These are phyloP conservation scores for Kazachstania viticola DNA, from an alignment of 805 yeast genomes.

Conservation along the genomic window DNA sequence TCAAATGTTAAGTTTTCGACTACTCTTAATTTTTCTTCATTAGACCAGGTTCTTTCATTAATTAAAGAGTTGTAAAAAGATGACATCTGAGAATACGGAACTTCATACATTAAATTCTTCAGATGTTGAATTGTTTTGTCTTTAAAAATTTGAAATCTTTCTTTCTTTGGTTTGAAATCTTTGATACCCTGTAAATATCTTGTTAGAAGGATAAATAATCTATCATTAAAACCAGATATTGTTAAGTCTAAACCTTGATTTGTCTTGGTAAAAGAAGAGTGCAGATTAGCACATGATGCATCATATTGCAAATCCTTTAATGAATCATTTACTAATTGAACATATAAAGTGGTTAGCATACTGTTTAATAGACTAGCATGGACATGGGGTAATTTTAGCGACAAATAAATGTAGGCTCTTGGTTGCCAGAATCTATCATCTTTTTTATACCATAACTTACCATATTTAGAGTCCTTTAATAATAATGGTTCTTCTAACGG, in stretches of 20 bases:
- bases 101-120: conserved; percentile 57
- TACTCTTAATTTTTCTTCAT: conserved; percentile 47
- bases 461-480: conserved; percentile 34
- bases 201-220: conserved; percentile 50
- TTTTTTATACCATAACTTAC: conserved; percentile 74
- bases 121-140: conserved; percentile 51
- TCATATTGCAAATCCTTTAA: conserved; percentile 64
- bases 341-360: conserved; percentile 48
- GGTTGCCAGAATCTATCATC: conserved; percentile 88
- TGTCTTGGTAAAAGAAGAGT: conserved; percentile 43
- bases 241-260: conserved; percentile 62
- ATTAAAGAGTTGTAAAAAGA: conserved; percentile 48
- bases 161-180: conserved; percentile 37
- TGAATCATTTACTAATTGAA: conserved; percentile 64
- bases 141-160: conserved; percentile 56
- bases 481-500: conserved; percentile 51
- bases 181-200: conserved; percentile 46
- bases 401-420: conserved; percentile 58
- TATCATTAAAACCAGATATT: conserved; percentile 76
- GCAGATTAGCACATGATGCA: conserved; percentile 73
- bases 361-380: conserved; percentile 47
- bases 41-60: conserved; percentile 61
- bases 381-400: conserved; percentile 54
- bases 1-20: conserved; percentile 35
- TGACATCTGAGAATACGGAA: conserved; percentile 72